Conservation (phyloP, 2,329 filamentous ascomycete species). For the Botrytis tulipae region DNA sequence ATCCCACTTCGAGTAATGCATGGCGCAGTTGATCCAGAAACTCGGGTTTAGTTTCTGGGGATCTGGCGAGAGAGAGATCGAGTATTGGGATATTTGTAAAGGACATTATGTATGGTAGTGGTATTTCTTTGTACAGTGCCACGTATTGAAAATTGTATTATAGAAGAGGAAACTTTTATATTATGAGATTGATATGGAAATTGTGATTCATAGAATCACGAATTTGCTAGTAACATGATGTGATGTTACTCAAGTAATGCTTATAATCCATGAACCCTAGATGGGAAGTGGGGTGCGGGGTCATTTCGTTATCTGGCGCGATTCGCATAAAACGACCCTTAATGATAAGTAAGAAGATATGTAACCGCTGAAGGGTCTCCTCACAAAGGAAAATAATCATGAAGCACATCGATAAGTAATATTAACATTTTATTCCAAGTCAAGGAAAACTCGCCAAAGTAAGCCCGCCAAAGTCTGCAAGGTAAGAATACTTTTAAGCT, state of each 20-base stretch:
- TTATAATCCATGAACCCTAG: not conserved
- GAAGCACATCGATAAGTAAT: not conserved
- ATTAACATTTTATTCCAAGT: constrained; percentile 1
- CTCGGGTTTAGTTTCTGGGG: constrained; percentile 63
- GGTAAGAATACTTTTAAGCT: constrained; percentile 23
- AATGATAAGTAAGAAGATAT: not conserved
- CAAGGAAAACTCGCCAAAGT: not conserved
- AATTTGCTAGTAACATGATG: not conserved
- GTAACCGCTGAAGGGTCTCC: not conserved
- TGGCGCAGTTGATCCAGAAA: constrained; percentile 71
- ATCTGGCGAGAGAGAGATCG: constrained; percentile 65
- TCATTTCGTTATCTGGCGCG: constrained; percentile 15
- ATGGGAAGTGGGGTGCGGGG: constrained; percentile 17
- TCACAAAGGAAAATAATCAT: not conserved
- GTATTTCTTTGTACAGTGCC: not conserved
- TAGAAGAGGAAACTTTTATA: not conserved
- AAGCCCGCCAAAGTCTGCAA: constrained; percentile 2
- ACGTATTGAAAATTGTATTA: not conserved
- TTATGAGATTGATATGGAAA: too few relatives aligned
- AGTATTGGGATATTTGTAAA: constrained; percentile 77
- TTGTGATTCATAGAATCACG: not conserved
- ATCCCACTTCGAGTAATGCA: constrained; percentile 82
- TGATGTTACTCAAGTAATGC: constrained; percentile 7
- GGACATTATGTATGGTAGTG: constrained; percentile 32
- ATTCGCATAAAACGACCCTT: not conserved